Conservation (phyloP, 2,329 filamentous ascomycete species). For the Neonectria hederae region DNA sequence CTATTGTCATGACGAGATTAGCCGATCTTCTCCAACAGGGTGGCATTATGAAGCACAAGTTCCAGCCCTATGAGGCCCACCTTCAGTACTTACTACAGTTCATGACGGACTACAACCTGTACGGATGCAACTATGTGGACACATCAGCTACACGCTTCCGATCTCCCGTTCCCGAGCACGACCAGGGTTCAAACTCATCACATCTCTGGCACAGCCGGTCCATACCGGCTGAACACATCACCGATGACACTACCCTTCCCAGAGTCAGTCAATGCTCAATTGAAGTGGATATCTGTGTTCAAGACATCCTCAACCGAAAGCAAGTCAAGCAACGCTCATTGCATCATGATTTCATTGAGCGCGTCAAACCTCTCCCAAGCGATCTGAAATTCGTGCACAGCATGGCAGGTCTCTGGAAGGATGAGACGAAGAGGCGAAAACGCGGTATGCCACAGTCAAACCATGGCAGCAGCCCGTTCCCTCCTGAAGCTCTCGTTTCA, state of each 20-base stretch:
- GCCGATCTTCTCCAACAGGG: constrained; percentile 89
- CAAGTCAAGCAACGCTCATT: constrained; percentile 79
- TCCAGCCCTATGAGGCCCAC: constrained; percentile 95
- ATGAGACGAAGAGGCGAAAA: constrained; percentile 84
- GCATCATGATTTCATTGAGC: constrained; percentile 89
- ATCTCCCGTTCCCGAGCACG: constrained; percentile 74
- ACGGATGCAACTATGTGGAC: constrained; percentile 89
- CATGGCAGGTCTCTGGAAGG: constrained; percentile 92
- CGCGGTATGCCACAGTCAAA: constrained; percentile 71
- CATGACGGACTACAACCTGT: constrained; percentile 98
- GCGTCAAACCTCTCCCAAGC: constrained; percentile 66
- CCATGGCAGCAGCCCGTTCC: constrained; percentile 78
- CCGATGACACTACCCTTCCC: constrained; percentile 70
- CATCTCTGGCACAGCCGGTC: constrained; percentile 85
- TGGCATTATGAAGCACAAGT: constrained; percentile 80
- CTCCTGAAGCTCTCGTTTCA: constrained; percentile 81
- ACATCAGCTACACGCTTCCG: constrained; percentile 77
- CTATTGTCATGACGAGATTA: constrained; percentile 84
- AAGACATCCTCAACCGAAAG: constrained; percentile 85
- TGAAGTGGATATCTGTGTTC: constrained; percentile 88
- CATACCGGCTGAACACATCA: constrained; percentile 61
- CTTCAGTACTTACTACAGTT: constrained; percentile 93
- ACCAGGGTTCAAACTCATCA: constrained; percentile 65
- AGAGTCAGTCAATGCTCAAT: constrained; percentile 88
- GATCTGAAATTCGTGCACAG: constrained; percentile 90